Evolutionary conservation across 257 asterid species (phyloP).

Genomic region (Ehretia macrophylla): DNA sequence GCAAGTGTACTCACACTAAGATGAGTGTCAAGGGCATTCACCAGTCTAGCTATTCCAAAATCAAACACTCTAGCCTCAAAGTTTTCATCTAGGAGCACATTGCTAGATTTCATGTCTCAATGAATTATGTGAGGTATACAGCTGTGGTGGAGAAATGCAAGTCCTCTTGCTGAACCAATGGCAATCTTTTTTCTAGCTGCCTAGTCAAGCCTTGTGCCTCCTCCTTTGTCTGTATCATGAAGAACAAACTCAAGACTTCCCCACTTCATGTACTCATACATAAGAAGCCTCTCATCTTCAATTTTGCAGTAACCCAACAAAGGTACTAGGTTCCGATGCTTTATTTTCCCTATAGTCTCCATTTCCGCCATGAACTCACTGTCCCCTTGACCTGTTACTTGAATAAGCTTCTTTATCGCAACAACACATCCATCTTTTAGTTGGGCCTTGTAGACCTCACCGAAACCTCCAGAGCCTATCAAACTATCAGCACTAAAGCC

Average conservation of each 20-base stretch:
- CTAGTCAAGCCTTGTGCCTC: slow-evolving; percentile 53
- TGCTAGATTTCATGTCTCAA: slow-evolving; percentile 96
- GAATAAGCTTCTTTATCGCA: slow-evolving; percentile 85
- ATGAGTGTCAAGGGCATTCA: slow-evolving; percentile 83
- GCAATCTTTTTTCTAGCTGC: slow-evolving; percentile 68
- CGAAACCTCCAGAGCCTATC: slow-evolving; percentile 97
- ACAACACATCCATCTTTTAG: slow-evolving; percentile 67
- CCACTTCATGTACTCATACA: slow-evolving; percentile 86
- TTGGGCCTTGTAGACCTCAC: slow-evolving; percentile 90
- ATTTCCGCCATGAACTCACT: slow-evolving; percentile 96
- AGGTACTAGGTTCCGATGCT: slow-evolving; percentile 86
- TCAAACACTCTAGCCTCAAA: slow-evolving; percentile 91
- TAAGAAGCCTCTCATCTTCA: slow-evolving; percentile 90
- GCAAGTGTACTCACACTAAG: slow-evolving; percentile 93
- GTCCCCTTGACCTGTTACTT: slow-evolving; percentile 87
- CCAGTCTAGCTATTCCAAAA: slow-evolving; percentile 93
- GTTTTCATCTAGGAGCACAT: slow-evolving; percentile 75
- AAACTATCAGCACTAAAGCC: slow-evolving; percentile 77
- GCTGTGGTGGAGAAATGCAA: slow-evolving; percentile 95
- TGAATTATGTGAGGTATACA: slow-evolving; percentile 95
- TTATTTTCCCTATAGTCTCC: slow-evolving; percentile 95
- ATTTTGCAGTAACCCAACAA: slow-evolving; percentile 78
- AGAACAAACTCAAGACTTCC: slow-evolving; percentile 86
- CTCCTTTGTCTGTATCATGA: slow-evolving; percentile 45
- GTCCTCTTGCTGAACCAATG: slow-evolving; percentile 85